Base-by-base conservation (phyloP, 2,329 filamentous ascomycete species). In the Fusarium sp. region DNA sequence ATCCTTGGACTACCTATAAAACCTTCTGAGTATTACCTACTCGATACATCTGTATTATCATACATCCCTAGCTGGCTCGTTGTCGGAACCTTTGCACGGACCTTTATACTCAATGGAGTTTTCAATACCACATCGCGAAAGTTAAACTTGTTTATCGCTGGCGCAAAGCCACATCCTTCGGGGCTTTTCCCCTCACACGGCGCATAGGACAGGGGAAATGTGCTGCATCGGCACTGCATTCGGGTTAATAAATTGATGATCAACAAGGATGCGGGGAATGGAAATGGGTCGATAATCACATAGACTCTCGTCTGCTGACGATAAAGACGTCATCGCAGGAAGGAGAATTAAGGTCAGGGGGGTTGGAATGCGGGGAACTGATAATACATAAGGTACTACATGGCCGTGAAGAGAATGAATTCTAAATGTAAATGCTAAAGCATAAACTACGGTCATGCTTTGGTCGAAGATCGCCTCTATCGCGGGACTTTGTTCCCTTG, bases 111-210 rank as follows among this genome's bases (percentile, higher is more conserved):
- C 4, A 15, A 48, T 44, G 10, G 15, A n/a, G 46, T 20, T 10
- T n/a, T 25, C 17, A 14, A 64, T 64, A 65, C 61, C 14, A 65
- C 52, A 19, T 64, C 60, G 53, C 52, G 19, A 48, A 65, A 59
- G 30, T 19, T 25, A 44, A 53, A 14, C n/a, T 52, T 43, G 27
- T 27, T 52, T 17, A 7, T 14, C 32, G 33, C 27, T 19, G 11
- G 17, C 17, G 52, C 52, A 33, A 41, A 43, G 51, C 20, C 30
- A 39, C 45, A 43, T 58, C 51, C 51, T 64, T 64, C 51, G 51
- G 58, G 51, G 8, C 22, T 39, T 59, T 52, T 33, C 43, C 30
- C 22, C 43, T 27, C n/a, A 4, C n/a, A 3, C 7, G 14, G 37
- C 2, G 8, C 7, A 43, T 46, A 37, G 7, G 40, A 32, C 59